Base-by-base conservation (phyloP, 331 rosid species). In the Malus hybrid region DNA sequence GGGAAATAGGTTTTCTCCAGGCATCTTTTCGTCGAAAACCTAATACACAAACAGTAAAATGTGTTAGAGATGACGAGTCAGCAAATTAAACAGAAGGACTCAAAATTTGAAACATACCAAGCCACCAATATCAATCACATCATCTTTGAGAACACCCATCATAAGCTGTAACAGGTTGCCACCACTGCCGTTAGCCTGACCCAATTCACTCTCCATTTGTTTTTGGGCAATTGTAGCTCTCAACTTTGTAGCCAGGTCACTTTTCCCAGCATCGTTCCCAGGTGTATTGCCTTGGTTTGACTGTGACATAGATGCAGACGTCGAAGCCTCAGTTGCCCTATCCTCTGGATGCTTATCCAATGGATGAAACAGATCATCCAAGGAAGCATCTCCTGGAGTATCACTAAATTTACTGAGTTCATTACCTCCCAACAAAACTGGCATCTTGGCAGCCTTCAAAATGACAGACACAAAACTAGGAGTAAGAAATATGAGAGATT, bases 301-400 rank as follows among this genome's bases (percentile, higher is more conserved):
- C 57, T 84, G 84, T 74, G 92, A 85, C 46, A 90, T 69, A 28
- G 97, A 90, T 69, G 90, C 73, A 63, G 97, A 94, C 1, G 97
- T 89, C 75, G 99, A 95, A 19, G 99, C 93, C 85, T 85, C 96
- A 52, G 85, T 80, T 28, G 81, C 87, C 55, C 70, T 85, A 77
- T 87, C 93, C 65, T 86, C 93, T 7, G 87, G 80, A 76, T 79
- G 89, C 76, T 87, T 91, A 67, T 88, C 97, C 81, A 82, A 78
- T 14, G 97, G 93, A 72, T 82, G 94, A 87, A 94, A 95, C 80
- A 95, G 79, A 88, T 95, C 99, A 76, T 95, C 97, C 82, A 95
- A 85, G 76, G 88, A 92, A 15, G 97, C 97, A 89, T 95, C 99
- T 82, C 99, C 97, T 42, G 99, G 99, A 75, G 97, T 89, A 82